Base-by-base conservation (phyloP, 305 asterid species). In the Fraxinus sp. region DNA sequence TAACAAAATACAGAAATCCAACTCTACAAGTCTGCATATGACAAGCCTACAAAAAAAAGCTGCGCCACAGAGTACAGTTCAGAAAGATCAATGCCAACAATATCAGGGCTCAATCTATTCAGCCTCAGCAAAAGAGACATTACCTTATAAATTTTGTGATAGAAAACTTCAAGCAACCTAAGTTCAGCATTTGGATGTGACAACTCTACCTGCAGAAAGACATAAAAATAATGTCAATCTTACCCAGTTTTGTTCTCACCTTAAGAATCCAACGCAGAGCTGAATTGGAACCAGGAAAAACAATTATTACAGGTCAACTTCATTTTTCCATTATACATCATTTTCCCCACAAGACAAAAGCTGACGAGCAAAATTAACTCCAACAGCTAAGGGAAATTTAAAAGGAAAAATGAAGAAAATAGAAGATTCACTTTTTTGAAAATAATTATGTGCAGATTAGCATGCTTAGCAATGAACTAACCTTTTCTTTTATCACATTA, bases 401-500 rank as follows among this genome's bases (percentile, higher is more conserved):
- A 68, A 22, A 28, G 28, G 37, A 68, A 20, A 8, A 41, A 13
- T 36, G 22, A 1, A 77, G 81, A 62, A 75, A 75, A 66, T 30
- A 72, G 26, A 74, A 16, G 43, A 66, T 32, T 77, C 76, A 43
- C 14, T 22, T 70, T 71, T 16, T 46, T 52, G 46, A 39, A 13
- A 49, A 49, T 64, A 75, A 39, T 70, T 30, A 59, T 18, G 33
- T 32, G 49, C 20, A 35, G 75, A 49, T 72, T 79, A 77, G 73
- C 77, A 75, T 74, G 77, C 80, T 57, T 78, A 11, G 75, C 75
- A 70, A 30, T 70, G 24, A 59, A 49, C 87, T 81, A 83, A 93
- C 99, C 99, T 94, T 93, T 66, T 96, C 89, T 92, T 96, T 96
- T 52, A 96, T 93, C 82, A 93, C 91, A 85, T 83, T 72, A 82